A percentile compares a stretch with the other conserved stretches of the same genome.
phyloP scores from a whole-genome alignment of 169 alveolate species.

The Cryptosporidium canis region DNA sequence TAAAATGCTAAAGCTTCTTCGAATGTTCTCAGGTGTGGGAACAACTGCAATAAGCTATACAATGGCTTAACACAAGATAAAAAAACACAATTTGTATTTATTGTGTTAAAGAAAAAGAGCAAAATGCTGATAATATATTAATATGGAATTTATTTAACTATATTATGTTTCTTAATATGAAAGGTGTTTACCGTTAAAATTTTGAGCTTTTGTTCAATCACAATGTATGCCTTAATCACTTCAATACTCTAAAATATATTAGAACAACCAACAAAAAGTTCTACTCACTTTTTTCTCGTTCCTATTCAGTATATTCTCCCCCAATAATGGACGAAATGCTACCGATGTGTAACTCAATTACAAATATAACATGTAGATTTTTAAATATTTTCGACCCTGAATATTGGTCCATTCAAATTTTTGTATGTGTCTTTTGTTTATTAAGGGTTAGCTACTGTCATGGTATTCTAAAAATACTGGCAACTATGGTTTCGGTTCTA shows the following conservation, averaged over 20 bases:
- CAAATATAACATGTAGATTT: background rate
- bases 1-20: background rate
- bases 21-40: background rate
- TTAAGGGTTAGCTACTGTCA: slow-evolving; percentile 6
- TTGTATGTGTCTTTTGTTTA: background rate
- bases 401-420: slow-evolving; percentile 2
- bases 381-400: background rate
- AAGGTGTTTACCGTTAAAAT: background rate
- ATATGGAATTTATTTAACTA: background rate
- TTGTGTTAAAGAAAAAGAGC: background rate
- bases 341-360: slow-evolving; percentile 40
- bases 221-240: background rate
- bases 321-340: slow-evolving; percentile 36
- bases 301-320: background rate
- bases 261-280: background rate
- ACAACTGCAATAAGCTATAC: too few relatives aligned
- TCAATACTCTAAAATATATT: background rate
- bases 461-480: slow-evolving; percentile 14
- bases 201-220: background rate
- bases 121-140: background rate
- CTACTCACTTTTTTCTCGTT: background rate
- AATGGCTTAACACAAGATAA: too few relatives aligned
- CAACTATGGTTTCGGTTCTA: background rate
- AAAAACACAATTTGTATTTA: background rate
- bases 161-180: background rate